Percentiles rank a stretch among this genome's conserved stretches.
Evolutionary conservation across 2,329 filamentous ascomycete species (phyloP).

Genomic region (Cladorrhinum sp.): DNA sequence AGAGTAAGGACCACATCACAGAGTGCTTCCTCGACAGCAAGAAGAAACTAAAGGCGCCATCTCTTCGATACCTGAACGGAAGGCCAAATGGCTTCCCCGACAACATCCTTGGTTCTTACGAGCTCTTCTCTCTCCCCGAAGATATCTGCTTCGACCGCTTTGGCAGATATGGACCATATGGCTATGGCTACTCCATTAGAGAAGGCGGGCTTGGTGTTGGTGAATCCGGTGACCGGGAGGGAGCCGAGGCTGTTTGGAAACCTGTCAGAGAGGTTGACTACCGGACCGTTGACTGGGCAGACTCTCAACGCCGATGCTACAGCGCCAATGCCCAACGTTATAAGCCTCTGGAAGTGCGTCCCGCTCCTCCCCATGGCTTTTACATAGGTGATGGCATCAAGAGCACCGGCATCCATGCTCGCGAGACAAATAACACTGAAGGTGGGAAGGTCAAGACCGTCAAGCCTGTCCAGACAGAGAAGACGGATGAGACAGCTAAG

Average conservation of each 20-base stretch:
- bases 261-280: slow-evolving; percentile 72
- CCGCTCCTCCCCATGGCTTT: slow-evolving; percentile 48
- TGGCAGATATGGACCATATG: slow-evolving; percentile 84
- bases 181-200: slow-evolving; percentile 76
- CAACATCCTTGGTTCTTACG: slow-evolving; percentile 81
- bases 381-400: slow-evolving; percentile 42
- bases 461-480: slow-evolving; percentile 4
- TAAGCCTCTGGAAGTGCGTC: slow-evolving; percentile 42
- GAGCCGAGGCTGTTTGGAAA: slow-evolving; percentile 75
- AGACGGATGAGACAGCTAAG: slow-evolving; percentile 4
- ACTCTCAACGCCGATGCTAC: slow-evolving; percentile 72
- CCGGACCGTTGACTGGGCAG: slow-evolving; percentile 72
- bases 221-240: slow-evolving; percentile 78
- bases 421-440: slow-evolving; percentile 19
- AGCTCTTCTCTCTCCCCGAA: slow-evolving; percentile 72
- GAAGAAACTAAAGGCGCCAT: slow-evolving; percentile 63
- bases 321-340: slow-evolving; percentile 70
- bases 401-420: slow-evolving; percentile 27
- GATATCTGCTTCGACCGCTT: slow-evolving; percentile 93
- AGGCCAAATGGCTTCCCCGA: slow-evolving; percentile 82
- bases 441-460: slow-evolving; percentile 14
- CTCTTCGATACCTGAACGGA: slow-evolving; percentile 71
- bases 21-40: slow-evolving; percentile 77
- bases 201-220: slow-evolving; percentile 82
- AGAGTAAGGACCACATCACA: slow-evolving; percentile 51